These are phyloP conservation scores for Podila minutissima DNA, from an alignment of 192 early-diverging fungal genomes.

Conservation along the genomic window DNA sequence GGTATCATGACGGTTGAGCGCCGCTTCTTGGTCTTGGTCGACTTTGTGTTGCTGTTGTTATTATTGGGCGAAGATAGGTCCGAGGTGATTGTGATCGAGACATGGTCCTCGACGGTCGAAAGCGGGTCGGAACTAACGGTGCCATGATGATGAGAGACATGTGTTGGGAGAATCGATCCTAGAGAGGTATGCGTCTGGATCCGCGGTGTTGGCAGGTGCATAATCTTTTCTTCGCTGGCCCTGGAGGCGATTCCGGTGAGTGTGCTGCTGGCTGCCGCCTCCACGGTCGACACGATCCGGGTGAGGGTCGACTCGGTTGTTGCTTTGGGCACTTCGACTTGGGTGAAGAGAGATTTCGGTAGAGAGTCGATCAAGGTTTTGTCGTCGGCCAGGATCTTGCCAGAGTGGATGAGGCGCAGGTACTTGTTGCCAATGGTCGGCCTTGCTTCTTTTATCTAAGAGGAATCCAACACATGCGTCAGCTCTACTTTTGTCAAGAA, in stretches of 20 bases:
- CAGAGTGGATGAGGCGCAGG: constrained; percentile 61
- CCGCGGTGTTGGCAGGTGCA: background rate
- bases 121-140: constrained; percentile 7
- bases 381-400: constrained; percentile 54
- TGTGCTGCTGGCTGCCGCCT: constrained; percentile 34
- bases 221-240: constrained; percentile 9
- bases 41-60: constrained; percentile 26
- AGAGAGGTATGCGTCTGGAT: constrained; percentile 20
- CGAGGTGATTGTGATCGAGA: constrained; percentile 11
- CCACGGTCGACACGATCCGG: constrained; percentile 28
- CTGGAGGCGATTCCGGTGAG: constrained; percentile 39
- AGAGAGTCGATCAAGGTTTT: constrained; percentile 46
- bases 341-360: constrained; percentile 31
- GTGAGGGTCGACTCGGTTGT: constrained; percentile 27
- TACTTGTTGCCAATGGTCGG: constrained; percentile 51
- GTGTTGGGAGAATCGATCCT: constrained; percentile 33
- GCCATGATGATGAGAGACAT: constrained; percentile 16
- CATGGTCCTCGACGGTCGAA: background rate
- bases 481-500: background rate
- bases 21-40: background rate
- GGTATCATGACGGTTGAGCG: constrained; percentile 36
- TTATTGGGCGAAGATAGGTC: constrained; percentile 1
- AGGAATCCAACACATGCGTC: background rate
- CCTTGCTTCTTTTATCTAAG: constrained; percentile 48
- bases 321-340: constrained; percentile 26